Evolutionary conservation across 345 rosid species (phyloP), one percentile per base, ranked within the genome.

Genomic region (Microthlaspi erraticum): DNA sequence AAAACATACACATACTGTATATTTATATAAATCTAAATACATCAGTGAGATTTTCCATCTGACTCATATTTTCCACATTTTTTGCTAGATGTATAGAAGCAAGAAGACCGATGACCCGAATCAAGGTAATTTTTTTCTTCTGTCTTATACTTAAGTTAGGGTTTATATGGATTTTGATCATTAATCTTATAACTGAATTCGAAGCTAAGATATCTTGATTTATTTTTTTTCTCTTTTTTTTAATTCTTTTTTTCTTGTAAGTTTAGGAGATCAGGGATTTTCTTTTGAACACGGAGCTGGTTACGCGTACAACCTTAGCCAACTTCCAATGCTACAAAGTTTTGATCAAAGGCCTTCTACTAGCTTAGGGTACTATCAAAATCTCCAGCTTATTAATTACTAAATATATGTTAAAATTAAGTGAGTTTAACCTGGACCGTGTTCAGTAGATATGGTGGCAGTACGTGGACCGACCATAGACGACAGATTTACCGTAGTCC

Each of bases 41-140:
- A 64, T 38, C 37, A 37, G 33, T 52, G 19, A 16, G 2, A 31
- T 54, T 60, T 60, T 62, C 20, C 38, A 29, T 5, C 6, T 57
- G 13, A 67, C 34, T 41, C 41, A 26, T 57, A 14, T 64, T 66
- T 52, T 33, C 37, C 46, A 59, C 48, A 19, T 33, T 48, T 58
- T 39, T 67, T 37, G 45, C 33, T 46, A 89, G 96, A 89, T 89
- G 95, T 87, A 79, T 46, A 80, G 95, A 64, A 85, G 88, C 86
- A 88, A 87, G 83, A 88, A 85, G 76, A 69, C 66, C 18, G 88
- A 83, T 77, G 83, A 77, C 44, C 75, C 68, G 1, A 79, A 76
- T 67, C 87, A 81, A 80, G 88, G 95, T 88, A 66, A 50, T 52
- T 51, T 48, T 29, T 61, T 51, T 45, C 29, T 31, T 11, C 41